Evolutionary conservation across 2,329 filamentous ascomycete genomes (phyloP), one percentile per base, ranked within the genome.

Genomic region (Fusarium buxicola): DNA sequence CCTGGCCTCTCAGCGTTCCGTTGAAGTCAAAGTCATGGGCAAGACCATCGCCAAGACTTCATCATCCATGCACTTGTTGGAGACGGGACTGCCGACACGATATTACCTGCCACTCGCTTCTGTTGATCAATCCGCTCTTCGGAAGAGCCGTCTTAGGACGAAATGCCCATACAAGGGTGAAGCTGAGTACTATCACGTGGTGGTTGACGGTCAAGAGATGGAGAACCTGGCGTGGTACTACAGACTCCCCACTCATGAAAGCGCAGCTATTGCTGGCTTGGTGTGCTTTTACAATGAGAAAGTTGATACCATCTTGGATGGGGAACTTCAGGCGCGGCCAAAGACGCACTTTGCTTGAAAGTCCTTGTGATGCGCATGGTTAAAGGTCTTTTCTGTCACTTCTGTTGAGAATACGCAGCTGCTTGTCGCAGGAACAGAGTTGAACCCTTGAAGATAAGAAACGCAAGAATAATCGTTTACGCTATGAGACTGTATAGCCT

Each of bases 221-320:
- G 76, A 80, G 60, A 82, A 89, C 66, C 50, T 86, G 3, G 79
- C 88, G 1, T 91, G 88, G 88, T 89, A 83, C 55, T 91, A 90
- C 53, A 75, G 76, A 13, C 78, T 80, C 10, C 86, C 88, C 3
- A 85, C 82, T 0, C 66, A 77, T 0, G 88, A 90, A 73, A 84
- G 83, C 52, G 81, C 79, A 3, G 74, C 73, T 3, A 77, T 90
- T 57, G 82, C 82, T 2, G 86, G 86, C 2, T 70, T 80, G 41
- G 41, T 88, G 48, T 89, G 86, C 68, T 90, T 90, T 58, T 90
- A 89, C 62, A 89, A 90, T 60, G 88, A 90, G 71, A 87, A 86
- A 73, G 85, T 90, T 2, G 85, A 89, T 58, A 80, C 90, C n/a
- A 76, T 79, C 53, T 63, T 89, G 7, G 84, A 86, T 58, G 86